phyloP scores from a whole-genome alignment of 2,329 filamentous ascomycete genomes.

The Talaromyces marneffei region DNA sequence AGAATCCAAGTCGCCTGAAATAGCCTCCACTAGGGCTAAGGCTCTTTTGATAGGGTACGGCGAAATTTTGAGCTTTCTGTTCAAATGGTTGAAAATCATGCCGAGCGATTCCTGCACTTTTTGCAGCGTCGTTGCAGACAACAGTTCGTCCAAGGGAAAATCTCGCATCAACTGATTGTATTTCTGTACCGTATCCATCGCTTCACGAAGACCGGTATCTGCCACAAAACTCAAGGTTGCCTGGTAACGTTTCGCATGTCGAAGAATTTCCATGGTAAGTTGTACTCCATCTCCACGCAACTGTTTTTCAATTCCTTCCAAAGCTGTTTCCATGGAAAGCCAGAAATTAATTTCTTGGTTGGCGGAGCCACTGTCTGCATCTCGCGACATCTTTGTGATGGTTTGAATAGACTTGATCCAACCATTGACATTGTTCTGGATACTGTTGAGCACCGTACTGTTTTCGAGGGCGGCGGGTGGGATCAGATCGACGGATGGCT shows the following conservation, averaged over 20 bases:
- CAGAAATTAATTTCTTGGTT: constrained; percentile 99
- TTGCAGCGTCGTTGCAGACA: constrained; percentile 81
- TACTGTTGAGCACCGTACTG: constrained; percentile 84
- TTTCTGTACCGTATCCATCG: constrained; percentile 92
- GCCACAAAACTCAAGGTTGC: constrained; percentile 94
- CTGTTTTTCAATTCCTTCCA: constrained; percentile 87
- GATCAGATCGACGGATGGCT: constrained; percentile 73
- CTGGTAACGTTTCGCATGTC: constrained; percentile 96
- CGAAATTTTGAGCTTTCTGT: constrained; percentile 95
- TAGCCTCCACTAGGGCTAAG: constrained; percentile 89
- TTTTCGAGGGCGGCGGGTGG: constrained; percentile 72
- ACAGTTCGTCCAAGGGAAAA: constrained; percentile 88
- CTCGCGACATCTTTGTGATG: constrained; percentile 89
- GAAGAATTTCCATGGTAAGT: constrained; percentile 88
- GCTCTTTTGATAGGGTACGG: constrained; percentile 91
- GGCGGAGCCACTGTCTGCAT: constrained; percentile 70
- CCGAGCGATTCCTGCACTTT: constrained; percentile 86
- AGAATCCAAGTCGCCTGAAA: constrained; percentile 85
- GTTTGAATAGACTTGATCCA: constrained; percentile 99
- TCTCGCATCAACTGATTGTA: constrained; percentile 99
- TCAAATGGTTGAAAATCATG: constrained; percentile 88
- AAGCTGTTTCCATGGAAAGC: constrained; percentile 89
- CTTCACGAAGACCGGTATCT: constrained; percentile 93
- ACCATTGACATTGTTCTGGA: constrained; percentile 88
- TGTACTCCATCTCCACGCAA: constrained; percentile 81